Base-by-base conservation (phyloP, 2,329 filamentous ascomycete genomes). In the Diplocarpon mali region DNA sequence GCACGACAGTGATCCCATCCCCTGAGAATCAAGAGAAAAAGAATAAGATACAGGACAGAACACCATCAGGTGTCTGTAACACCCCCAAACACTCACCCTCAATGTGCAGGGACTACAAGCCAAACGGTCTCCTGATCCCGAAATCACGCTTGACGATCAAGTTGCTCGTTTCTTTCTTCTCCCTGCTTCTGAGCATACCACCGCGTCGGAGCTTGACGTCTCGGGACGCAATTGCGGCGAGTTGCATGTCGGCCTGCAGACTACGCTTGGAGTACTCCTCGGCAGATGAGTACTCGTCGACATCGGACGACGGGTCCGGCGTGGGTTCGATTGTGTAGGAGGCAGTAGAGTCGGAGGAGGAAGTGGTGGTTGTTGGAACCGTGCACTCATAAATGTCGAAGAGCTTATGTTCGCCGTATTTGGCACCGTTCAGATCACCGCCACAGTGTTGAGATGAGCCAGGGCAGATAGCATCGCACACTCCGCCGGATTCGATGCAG, bases 61-160 rank as follows among this genome's bases (percentile, higher is more conserved):
- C n/a, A n/a, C n/a, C n/a, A n/a, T n/a, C n/a, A n/a, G n/a, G n/a
- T n/a, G n/a, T n/a, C n/a, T n/a, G n/a, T n/a, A n/a, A n/a, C n/a
- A n/a, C n/a, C n/a, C n/a, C n/a, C n/a, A n/a, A n/a, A n/a, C n/a
- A n/a, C n/a, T n/a, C n/a, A n/a, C n/a, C n/a, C n/a, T n/a, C n/a
- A n/a, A n/a, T n/a, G n/a, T n/a, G n/a, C n/a, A n/a, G n/a, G n/a
- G n/a, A n/a, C 30, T 39, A 39, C 24, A 39, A 9, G 5, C 38
- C 38, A 16, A 39, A 47, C 1, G 30, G 36, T 24, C 16, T 36
- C 31, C 41, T 44, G 12, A 47, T 6, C 13, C 45, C 45, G 36
- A 44, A 47, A 28, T 47, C 45, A 9, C 38, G 43, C 41, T 44
- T 44, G 9, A 41, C 38, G 16, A 40, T 38, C 12, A 44, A 4